phyloP scores from a whole-genome alignment of 1,284 basidiomycete species.

The Trametes pubescens region DNA sequence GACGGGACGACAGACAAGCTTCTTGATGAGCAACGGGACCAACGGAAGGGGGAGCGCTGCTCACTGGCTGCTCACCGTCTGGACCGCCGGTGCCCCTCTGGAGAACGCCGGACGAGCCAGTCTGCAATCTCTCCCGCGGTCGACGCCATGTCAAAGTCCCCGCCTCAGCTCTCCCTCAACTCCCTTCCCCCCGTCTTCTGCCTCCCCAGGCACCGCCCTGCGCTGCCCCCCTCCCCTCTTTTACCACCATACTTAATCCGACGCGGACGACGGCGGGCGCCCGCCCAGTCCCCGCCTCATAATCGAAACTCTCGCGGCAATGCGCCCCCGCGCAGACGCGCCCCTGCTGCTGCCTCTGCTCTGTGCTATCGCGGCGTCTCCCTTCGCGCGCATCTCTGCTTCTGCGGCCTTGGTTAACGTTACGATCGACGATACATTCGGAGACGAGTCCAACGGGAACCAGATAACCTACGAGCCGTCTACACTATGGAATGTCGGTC shows the following conservation, averaged over 20 bases:
- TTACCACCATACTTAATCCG: constrained; percentile 25
- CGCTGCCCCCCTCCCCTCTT: constrained; percentile 24
- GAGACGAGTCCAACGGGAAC: constrained; percentile 44
- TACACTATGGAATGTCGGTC: constrained; percentile 40
- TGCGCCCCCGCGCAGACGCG: constrained; percentile 23
- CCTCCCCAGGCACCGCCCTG: constrained; percentile 28
- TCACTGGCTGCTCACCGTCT: background rate
- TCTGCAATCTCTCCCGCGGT: constrained; percentile 19
- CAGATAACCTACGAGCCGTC: constrained; percentile 41
- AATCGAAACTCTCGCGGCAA: constrained; percentile 15
- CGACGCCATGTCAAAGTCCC: constrained; percentile 21
- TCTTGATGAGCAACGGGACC: constrained; percentile 18
- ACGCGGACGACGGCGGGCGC: constrained; percentile 11
- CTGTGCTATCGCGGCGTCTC: constrained; percentile 13
- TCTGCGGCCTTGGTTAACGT: constrained; percentile 46
- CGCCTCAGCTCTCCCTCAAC: constrained; percentile 4
- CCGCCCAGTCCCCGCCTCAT: constrained; percentile 18
- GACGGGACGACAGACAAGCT: constrained; percentile 16
- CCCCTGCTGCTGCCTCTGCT: constrained; percentile 14
- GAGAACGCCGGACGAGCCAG: constrained; percentile 13
- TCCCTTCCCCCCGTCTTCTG: constrained; percentile 7
- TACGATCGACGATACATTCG: constrained; percentile 53
- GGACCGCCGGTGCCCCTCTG: background rate
- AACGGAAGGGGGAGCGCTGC: background rate
- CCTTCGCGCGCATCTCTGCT: constrained; percentile 11